Base-by-base conservation (phyloP, 805 yeast species). In the Helenozyma rhizophorensis region DNA sequence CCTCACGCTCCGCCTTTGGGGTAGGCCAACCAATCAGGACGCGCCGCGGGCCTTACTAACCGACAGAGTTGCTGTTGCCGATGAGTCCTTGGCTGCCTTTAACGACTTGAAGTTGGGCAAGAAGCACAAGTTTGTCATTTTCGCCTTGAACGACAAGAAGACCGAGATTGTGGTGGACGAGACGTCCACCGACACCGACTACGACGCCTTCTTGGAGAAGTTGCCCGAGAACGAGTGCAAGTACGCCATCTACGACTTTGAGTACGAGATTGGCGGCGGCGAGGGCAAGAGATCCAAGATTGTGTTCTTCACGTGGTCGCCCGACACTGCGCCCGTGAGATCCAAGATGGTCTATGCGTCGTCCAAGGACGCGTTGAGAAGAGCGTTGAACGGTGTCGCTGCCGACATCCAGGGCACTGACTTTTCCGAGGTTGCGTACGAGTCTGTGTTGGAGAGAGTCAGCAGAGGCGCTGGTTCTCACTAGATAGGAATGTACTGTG, bases 351-450 rank as follows among this genome's bases (percentile, higher is more conserved):
- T 90, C 43, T 90, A 89, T 72, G 97, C 98, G 29, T 79, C 96
- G n/a, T 89, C 97, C 40, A 88, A 88, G 70, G 97, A 89, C 54
- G 96, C 97, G 30, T 77, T 93, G 58, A 90, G 97, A 76, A 87
- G 96, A 70, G 90, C 98, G 36, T 74, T 93, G 58, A 90, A 85
- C 62, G 98, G 98, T 65, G 80, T 93, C 49, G 72, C 96, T 37
- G 65, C 95, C 50, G 98, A 93, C 58, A 74, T 93, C 56, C 98
- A 93, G 73, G 98, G 97, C 59, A 93, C 98, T 39, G 98, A 93
- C 66, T 89, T 80, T 68, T 81, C 94, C 43, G 98, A 93, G 75
- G 97, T 93, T 49, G 85, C 95, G 45, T 86, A 83, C 65, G 98
- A 90, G 60, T 74, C 89, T 47, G 93, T 93, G 39, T 76, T 89